Evolutionary conservation across 352 stramenopile species (phyloP), one percentile per base, ranked within the genome.

Genomic region (Peronospora destructor): DNA sequence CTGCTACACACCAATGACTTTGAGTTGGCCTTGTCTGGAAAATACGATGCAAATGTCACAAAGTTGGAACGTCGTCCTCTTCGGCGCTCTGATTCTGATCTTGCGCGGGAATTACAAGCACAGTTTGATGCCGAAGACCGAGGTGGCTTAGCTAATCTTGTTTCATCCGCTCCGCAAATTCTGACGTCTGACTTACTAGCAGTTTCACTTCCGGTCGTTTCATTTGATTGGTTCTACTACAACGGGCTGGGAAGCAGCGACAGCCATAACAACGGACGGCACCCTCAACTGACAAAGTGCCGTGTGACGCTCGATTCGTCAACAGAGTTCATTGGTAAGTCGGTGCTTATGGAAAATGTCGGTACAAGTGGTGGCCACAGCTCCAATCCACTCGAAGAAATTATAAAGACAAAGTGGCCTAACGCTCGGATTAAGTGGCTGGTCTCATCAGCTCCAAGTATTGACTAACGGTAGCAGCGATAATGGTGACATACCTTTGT

Each of bases 341-440:
- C 76, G 3, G 73, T 87, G 11, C 75, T 76, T 2, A 80, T 87
- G 23, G 61, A 66, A 33, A 64, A 71, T 56, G 40, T 64, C 11
- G 45, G 68, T 1, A 47, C 38, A 11, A 70, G 63, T 51, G 66
- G 72, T 8, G 76, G 75, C 6, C 65, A 85, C 47, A 66, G 56
- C 0, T 75, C 64, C 5, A 56, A 64, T 40, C 65, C 77, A 1
- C 51, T 93, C 4, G 82, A 93, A 59, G 79, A 89, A 54, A 80
- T 90, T 38, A 55, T 93, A 38, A 78, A 76, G 43, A 93, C 82
- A 28, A 87, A 85, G 48, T 93, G 82, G 82, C 59, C 54, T 0
- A 59, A 44, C 13, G 75, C 75, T 21, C 46, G 36, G 21, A 67
- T 87, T n/a, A 40, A 75, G 17, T 90, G 79, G 79, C 23, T 64